Conservation (phyloP, 1,284 basidiomycete species). For the Apiotrichum veenhuisii region DNA sequence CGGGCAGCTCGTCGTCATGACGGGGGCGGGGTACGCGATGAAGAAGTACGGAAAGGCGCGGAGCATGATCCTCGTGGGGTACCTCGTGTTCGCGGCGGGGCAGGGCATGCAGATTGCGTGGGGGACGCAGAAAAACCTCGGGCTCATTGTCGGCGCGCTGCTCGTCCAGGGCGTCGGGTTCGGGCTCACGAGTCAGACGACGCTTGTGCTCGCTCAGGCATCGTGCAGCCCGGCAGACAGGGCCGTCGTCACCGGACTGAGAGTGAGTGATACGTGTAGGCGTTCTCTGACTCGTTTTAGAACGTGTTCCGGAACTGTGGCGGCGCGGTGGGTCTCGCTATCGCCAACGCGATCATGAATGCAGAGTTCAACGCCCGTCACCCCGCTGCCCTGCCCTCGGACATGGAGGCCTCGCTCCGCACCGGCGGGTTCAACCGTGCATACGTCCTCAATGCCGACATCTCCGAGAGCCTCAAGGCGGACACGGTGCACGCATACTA, state of each 20-base stretch:
- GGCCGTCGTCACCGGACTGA: conserved; percentile 30
- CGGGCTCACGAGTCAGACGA: conserved; percentile 32
- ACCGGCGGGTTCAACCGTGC: background rate
- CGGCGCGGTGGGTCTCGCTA: conserved; percentile 28
- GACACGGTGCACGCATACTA: conserved; percentile 9
- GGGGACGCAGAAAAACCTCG: conserved; percentile 10
- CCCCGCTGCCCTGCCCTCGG: conserved; percentile 10
- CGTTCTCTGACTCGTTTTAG: background rate
- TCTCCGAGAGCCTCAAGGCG: background rate
- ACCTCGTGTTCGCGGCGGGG: conserved; percentile 25
- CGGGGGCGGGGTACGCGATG: conserved; percentile 28
- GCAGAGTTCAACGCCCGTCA: conserved; percentile 19
- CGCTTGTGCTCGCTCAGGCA: conserved; percentile 34
- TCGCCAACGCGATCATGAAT: conserved; percentile 26
- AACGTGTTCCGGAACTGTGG: conserved; percentile 17
- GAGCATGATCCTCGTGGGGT: conserved; percentile 27
- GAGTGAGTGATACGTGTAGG: conserved; percentile 16
- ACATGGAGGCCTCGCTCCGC: background rate
- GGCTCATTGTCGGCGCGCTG: conserved; percentile 22
- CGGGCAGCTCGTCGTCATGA: conserved; percentile 27
- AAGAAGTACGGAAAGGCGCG: conserved; percentile 25
- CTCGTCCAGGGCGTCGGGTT: conserved; percentile 36
- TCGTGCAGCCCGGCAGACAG: conserved; percentile 27
- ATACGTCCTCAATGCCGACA: background rate
- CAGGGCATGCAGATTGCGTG: conserved; percentile 29